A percentile compares a stretch with the other conserved stretches of the same genome.
These are phyloP conservation scores for Graphilbum ipis-grandicollis DNA, from an alignment of 2,329 filamentous ascomycete species.

Conservation along the genomic window DNA sequence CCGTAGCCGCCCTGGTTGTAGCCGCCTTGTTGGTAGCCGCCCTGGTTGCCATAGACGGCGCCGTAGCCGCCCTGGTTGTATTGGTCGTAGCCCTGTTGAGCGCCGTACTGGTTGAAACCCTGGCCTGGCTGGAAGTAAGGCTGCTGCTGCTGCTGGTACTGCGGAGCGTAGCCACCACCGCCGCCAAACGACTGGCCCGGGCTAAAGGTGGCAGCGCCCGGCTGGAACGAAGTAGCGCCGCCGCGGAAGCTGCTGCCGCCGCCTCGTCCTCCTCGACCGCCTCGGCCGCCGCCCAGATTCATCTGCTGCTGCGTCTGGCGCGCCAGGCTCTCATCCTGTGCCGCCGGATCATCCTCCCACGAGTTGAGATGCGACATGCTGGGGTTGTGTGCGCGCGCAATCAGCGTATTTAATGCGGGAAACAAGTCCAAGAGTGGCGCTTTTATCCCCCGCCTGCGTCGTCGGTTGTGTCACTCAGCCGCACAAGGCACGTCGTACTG, in stretches of 20 bases:
- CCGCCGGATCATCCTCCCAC: conserved; percentile 78
- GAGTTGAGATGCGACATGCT: conserved; percentile 58
- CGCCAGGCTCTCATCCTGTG: conserved; percentile 62
- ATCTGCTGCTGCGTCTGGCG: conserved; percentile 60
- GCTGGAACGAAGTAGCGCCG: conserved; percentile 54
- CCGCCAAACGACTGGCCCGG: conserved; percentile 44
- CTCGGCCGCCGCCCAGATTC: conserved; percentile 39
- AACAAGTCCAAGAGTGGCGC: background rate
- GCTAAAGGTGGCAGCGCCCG: conserved; percentile 47
- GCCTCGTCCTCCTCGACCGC: conserved; percentile 3
- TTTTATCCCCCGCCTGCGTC: too few species aligned
- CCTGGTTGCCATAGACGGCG: conserved; percentile 5
- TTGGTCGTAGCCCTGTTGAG: conserved; percentile 29
- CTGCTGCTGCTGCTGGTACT: conserved; percentile 10
- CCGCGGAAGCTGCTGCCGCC: conserved; percentile 35
- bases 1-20: conserved; percentile 22
- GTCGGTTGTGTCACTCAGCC: too few species aligned
- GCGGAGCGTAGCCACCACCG: conserved; percentile 23
- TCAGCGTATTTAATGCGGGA: background rate
- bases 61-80: conserved; percentile 19
- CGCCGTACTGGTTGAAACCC: conserved; percentile 21
- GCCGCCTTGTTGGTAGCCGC: conserved; percentile 16
- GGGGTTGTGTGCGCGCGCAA: too few species aligned
- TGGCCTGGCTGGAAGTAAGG: conserved; percentile 7
- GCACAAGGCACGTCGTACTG: too few species aligned